Conservation (phyloP, 169 alveolate species). For the Plasmodium relictum region DNA sequence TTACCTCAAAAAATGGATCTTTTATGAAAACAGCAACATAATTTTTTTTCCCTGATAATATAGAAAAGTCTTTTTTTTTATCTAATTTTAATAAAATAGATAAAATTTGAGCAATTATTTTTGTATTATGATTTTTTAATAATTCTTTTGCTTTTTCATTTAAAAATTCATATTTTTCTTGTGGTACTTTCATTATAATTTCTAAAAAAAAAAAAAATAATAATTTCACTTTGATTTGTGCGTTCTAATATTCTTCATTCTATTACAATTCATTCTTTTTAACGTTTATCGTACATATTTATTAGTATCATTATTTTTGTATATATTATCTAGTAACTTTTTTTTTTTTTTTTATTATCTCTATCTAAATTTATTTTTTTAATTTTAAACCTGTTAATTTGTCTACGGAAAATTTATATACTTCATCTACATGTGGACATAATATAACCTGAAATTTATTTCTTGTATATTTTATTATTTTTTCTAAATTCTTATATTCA, state of each 20-base stretch:
- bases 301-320: background rate
- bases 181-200: slow-evolving; percentile 56
- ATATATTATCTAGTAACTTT: background rate
- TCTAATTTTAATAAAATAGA: slow-evolving; percentile 63
- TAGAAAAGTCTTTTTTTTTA: slow-evolving; percentile 29
- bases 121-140: slow-evolving; percentile 43
- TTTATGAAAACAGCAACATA: slow-evolving; percentile 53
- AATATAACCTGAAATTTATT: slow-evolving; percentile 60
- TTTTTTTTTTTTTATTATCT: background rate
- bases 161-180: slow-evolving; percentile 65
- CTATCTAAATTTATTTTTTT: background rate
- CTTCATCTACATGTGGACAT: slow-evolving; percentile 67
- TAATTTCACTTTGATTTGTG: too few relatives aligned
- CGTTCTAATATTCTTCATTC: too few relatives aligned
- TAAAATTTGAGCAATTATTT: slow-evolving; percentile 58
- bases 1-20: slow-evolving; percentile 76
- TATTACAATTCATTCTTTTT: too few relatives aligned
- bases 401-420: slow-evolving; percentile 61
- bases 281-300: background rate
- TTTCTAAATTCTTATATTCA: slow-evolving; percentile 60
- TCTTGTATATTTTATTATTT: slow-evolving; percentile 58
- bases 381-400: slow-evolving; percentile 39
- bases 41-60: slow-evolving; percentile 59
- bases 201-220: slow-evolving; percentile 14
- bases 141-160: slow-evolving; percentile 59